Conservation (phyloP, 164 flowering plant genomes). For the Stephania japonica region DNA sequence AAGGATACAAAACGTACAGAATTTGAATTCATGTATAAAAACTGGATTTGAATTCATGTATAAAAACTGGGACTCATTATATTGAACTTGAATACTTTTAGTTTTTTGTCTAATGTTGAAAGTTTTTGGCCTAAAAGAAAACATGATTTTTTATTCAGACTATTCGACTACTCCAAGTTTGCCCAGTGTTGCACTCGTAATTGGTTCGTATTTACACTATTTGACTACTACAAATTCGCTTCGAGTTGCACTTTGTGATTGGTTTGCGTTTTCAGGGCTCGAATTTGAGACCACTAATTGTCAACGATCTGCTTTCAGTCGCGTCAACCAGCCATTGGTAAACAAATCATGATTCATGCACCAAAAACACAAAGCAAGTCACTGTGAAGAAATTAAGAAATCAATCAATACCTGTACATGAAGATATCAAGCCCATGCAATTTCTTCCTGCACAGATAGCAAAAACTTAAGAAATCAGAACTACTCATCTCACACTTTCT, state of each 20-base stretch:
- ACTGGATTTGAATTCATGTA: neutral
- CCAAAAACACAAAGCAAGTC: neutral
- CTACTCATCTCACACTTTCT: constrained; percentile 10
- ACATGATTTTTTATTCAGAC: too few relatives aligned
- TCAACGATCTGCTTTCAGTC: too few relatives aligned
- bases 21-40: neutral
- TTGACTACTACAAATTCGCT: too few relatives aligned
- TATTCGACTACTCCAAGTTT: too few relatives aligned
- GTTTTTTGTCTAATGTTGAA: neutral
- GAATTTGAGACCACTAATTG: too few relatives aligned
- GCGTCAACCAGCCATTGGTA: too few relatives aligned
- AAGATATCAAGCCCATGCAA: constrained; percentile 57
- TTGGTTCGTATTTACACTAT: too few relatives aligned
- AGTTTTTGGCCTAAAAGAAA: neutral
- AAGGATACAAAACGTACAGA: neutral
- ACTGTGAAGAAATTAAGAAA: neutral
- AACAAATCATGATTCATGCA: too few relatives aligned
- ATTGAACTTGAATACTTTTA: neutral
- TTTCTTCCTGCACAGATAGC: constrained; percentile 49
- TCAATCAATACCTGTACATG: constrained; percentile 49
- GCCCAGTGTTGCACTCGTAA: too few relatives aligned
- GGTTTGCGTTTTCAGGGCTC: too few relatives aligned
- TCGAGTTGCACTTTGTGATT: too few relatives aligned
- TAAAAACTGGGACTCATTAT: neutral
- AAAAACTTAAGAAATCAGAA: constrained; percentile 37